Base-by-base conservation (phyloP, 805 yeast species). In the Candida ascalaphidarum region DNA sequence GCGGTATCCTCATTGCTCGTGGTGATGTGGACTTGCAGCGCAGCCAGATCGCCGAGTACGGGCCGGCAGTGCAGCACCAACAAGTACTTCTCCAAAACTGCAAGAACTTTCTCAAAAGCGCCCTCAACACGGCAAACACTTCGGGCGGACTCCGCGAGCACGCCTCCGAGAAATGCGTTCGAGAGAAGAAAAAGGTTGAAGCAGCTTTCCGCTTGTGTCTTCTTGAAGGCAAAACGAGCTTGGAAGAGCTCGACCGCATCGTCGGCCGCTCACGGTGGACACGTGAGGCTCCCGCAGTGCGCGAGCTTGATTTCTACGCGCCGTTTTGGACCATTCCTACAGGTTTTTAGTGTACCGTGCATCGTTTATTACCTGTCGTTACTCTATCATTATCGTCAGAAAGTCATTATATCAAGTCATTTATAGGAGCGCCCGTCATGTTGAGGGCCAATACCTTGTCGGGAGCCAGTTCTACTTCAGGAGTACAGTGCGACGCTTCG, bases 101-200 rank as follows among this genome's bases (percentile, higher is more conserved):
- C 25, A 59, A 50, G 23, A 62, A 57, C 3, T 51, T 70, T 20
- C 45, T 69, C 21, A 68, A 65, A 32, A 70, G 59, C 35, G 69
- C 73, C 14, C 46, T 67, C 48, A 58, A 54, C 6, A 39, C 58
- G 20, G 58, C 77, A 2, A 61, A 65, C 29, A 45, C 55, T 13
- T 44, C 65, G 3, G 77, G 77, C 2, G 79, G 79, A 0, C 43
- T 72, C 17, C 44, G 75, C 23, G 79, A 72, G 36, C 53, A 61
- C 11, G 51, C 46, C 0, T 46, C 52, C 11, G 77, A 68, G 20
- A 68, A 65, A 36, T 31, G 60, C 9, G 44, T 47, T 9, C 47
- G 77, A 21, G 55, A 56, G 11, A 61, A 61, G 39, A 43, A 58
- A 26, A 56, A 60, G 37, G 48, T 55, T 11, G 75, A 70, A 34